These are phyloP conservation scores for Tuber melanosporum DNA, from an alignment of 495 filamentous ascomycete genomes.

Conservation along the genomic window DNA sequence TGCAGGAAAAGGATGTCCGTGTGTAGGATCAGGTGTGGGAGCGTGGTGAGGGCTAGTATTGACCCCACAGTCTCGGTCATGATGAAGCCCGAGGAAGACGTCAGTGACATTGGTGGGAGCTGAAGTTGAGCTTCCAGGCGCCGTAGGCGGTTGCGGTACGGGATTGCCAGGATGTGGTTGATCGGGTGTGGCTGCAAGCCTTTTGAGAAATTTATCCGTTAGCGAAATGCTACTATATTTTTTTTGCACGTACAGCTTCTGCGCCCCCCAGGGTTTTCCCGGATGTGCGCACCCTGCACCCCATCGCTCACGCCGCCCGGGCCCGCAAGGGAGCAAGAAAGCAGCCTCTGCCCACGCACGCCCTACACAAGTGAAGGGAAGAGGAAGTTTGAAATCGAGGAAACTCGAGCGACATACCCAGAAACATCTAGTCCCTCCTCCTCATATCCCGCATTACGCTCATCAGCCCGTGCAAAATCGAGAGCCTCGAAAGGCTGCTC, in stretches of 20 bases:
- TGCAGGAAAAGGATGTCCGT: constrained; percentile 54
- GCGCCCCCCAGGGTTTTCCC: background rate
- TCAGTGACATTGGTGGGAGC: constrained; percentile 42
- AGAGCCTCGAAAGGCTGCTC: constrained; percentile 48
- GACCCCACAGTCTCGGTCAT: background rate
- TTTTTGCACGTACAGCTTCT: background rate
- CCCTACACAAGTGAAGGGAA: constrained; percentile 43
- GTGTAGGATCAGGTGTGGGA: constrained; percentile 48
- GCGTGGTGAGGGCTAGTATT: constrained; percentile 48
- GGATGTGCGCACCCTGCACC: background rate
- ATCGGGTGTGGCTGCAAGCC: background rate
- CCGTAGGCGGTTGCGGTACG: constrained; percentile 50
- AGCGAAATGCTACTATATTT: background rate
- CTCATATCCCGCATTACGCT: constrained; percentile 53
- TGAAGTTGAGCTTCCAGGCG: constrained; percentile 52
- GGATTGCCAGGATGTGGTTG: constrained; percentile 45
- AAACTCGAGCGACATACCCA: constrained; percentile 23
- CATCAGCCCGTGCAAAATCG: constrained; percentile 54
- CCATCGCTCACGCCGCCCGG: background rate
- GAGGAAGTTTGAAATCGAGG: constrained; percentile 4
- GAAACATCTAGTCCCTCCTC: constrained; percentile 52
- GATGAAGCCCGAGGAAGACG: constrained; percentile 35
- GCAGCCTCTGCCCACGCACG: background rate
- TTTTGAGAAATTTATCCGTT: constrained; percentile 11
- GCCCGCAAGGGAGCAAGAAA: background rate